Evolutionary conservation across 805 yeast species (phyloP), one percentile per base, ranked within the genome.

Genomic region (Ogataea populi-albae): DNA sequence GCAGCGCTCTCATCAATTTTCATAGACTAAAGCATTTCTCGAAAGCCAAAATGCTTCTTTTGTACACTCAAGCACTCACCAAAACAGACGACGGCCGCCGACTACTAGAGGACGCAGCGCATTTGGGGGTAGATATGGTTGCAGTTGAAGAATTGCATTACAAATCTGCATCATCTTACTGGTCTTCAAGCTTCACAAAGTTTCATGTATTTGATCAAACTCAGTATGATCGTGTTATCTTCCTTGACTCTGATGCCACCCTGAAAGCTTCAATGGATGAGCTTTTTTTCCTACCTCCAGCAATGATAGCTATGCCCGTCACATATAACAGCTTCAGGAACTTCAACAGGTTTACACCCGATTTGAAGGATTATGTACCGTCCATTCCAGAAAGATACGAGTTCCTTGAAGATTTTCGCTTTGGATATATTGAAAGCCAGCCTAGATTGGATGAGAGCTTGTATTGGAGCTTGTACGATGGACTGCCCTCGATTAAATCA

Each of bases 161-260:
- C 8, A 34, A 42, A 14, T 47, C 57, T 2, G 52, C 43, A 6
- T 39, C 54, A 11, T 19, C 64, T 5, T 49, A 62, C 24, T 79
- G 83, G 82, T 41, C 59, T 4, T 59, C 65, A 4, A 70, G 80
- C 37, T 72, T 75, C 44, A 76, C 81, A 1, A 80, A 80, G 48
- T 58, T 79, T 19, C 60, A 67, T 41, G 68, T 75, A 1, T 79
- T 79, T 50, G 64, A 68, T 35, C 65, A 66, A 46, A 55, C 61
- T 0, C 66, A 73, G 23, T 80, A 65, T 49, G 74, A 75, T 17
- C 55, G 81, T 30, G 51, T 80, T 12, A 66, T 80, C 10, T 78
- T 69, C 50, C 54, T 80, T 47, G 86, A 80, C 52, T 66, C 79
- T 7, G 86, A 79, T 57, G 68, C 79, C 3, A 39, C 54, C 6